Base-by-base conservation (phyloP, 371 early-diverging fungal genomes). In the Sporodiniella umbellata region DNA sequence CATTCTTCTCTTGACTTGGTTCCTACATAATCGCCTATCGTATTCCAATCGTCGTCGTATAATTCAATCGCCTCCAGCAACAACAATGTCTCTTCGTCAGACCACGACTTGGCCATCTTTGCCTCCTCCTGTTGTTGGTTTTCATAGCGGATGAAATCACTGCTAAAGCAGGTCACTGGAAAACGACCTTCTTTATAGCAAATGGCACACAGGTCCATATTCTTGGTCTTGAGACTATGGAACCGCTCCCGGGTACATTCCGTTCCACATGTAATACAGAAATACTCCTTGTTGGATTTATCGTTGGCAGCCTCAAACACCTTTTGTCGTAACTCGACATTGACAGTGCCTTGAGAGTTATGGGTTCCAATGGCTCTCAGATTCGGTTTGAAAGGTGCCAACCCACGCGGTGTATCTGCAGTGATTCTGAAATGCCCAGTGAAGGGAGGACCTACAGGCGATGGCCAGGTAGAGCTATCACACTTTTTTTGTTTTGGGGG, bases 21-120 rank as follows among this genome's bases (percentile, higher is more conserved):
- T 10, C 62, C 62, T 14, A 99, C 97, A 60, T 97, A 93, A 31
- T 89, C 88, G 10, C 96, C 83, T 49, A 99, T 90, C 33, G 85
- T 83, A 55, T 85, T 83, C 99, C 99, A 99, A 70, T 98, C 95
- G 51, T 98, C 95, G 35, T 94, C 93, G 72, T 78, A 94, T 80
- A 94, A 79, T 60, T 99, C 99, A 26, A 99, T 75, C 1, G 90
- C 99, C 73, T 98, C 99, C 35, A 99, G 70, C 25, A 99, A 78
- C 45, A 91, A 66, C 19, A 98, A 73, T 8, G 90, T 92, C 64
- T 99, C 99, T 67, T 96, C 88, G 53, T 95, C 95, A 2, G 86
- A 81, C 99, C 99, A 99, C 19, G 75, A 68, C 8, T 33, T 22
- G 2, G 24, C 24, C 7, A 15, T 8, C 8, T 19, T 11, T 18